Base-by-base conservation (phyloP, 345 rosid genomes). In the Nephelium lappaceum region DNA sequence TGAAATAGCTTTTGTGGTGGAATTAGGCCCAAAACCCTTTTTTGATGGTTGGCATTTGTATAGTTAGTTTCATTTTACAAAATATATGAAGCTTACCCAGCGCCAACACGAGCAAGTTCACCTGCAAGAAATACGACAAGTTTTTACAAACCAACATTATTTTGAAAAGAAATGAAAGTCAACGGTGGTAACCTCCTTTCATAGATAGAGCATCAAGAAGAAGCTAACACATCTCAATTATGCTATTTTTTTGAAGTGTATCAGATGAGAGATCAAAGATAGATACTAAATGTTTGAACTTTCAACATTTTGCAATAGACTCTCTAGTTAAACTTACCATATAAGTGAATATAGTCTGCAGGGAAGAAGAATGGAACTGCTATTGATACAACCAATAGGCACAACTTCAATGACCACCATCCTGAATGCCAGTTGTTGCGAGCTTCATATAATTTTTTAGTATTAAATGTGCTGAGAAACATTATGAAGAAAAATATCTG, bases 81-180 rank as follows among this genome's bases (percentile, higher is more conserved):
- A 79, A 66, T 60, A 39, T 74, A 19, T 9, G 74, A 81, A 77
- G 38, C 80, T 77, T 94, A 95, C 98, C 98, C 97, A 14, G 98
- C 98, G 74, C 98, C 97, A 66, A 86, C 81, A 11, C 92, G 97
- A 43, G 98, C 98, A 71, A 93, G 71, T 84, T 95, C 98, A 75
- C 98, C 98, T 93, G 93, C 85, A 85, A 77, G 68, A 80, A 58
- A 60, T 31, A 61, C n/a, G 39, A 71, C 2, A n/a, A 49, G 19
- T 36, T 53, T 18, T 66, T 77, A 23, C 63, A 75, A 77, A 11
- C 67, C 49, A 67, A 38, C 21, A 63, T 45, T 64, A 64, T 9
- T 31, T 74, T 19, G 31, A 63, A n/a, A 62, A 16, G 25, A 62
- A 38, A 24, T n/a, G 4, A 72, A 68, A 73, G 61, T 72, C 38